Conservation (phyloP, 495 filamentous ascomycete species). For the Lasiosphaeriaceae sp. region DNA sequence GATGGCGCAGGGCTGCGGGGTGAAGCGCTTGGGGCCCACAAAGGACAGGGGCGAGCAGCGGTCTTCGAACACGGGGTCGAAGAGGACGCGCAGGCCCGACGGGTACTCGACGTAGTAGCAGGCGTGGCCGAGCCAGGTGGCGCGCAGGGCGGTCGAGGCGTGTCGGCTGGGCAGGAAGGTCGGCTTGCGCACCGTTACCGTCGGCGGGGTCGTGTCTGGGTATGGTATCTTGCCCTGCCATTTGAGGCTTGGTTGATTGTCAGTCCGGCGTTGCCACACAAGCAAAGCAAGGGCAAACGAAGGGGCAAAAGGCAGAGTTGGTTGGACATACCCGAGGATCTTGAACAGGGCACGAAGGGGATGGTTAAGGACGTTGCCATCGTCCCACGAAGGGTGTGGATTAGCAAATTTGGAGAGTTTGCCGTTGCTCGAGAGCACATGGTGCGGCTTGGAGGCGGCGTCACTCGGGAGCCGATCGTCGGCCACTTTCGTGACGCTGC, state of each 20-base stretch:
- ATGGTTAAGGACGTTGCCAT: not conserved
- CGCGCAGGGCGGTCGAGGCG: slow-evolving; percentile 58
- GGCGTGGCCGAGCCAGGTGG: slow-evolving; percentile 96
- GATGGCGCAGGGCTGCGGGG: slow-evolving; percentile 71
- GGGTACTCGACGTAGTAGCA: slow-evolving; percentile 95
- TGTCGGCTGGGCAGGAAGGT: slow-evolving; percentile 60
- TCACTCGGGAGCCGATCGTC: slow-evolving; percentile 4
- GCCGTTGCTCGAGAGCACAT: slow-evolving; percentile 5
- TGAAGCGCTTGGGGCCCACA: slow-evolving; percentile 76
- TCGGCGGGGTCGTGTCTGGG: not conserved
- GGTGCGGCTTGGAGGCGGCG: slow-evolving; percentile 14
- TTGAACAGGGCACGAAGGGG: not conserved
- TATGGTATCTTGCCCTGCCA: not conserved
- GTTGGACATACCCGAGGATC: not conserved
- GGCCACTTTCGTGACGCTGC: slow-evolving; percentile 15
- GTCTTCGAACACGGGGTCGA: slow-evolving; percentile 92
- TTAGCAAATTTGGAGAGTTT: not conserved
- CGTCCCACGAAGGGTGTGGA: not conserved
- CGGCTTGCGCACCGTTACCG: slow-evolving; percentile 43
- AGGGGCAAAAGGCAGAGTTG: not conserved
- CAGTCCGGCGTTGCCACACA: too few species aligned
- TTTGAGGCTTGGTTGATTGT: not conserved
- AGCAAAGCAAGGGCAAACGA: not conserved
- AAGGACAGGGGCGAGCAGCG: slow-evolving; percentile 75
- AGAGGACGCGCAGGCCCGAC: slow-evolving; percentile 79